phyloP scores from a whole-genome alignment of 1,284 basidiomycete genomes.

The Entoloma clypeatum region DNA sequence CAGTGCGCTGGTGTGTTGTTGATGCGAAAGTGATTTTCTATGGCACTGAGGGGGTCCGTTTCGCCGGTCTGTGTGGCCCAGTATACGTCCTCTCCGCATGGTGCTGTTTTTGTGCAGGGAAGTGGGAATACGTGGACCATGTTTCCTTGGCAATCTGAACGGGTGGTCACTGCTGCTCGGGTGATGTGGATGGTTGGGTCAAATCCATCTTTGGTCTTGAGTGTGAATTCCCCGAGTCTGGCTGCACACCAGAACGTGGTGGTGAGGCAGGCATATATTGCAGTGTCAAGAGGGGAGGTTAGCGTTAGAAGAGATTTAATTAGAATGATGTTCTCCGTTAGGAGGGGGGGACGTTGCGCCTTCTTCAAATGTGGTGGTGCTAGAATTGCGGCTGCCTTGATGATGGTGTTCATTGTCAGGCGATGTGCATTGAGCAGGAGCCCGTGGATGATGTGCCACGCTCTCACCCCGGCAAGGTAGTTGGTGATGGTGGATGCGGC shows the following conservation, averaged over 20 bases:
- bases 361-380: constrained; percentile 22
- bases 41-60: constrained; percentile 4
- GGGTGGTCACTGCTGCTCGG: constrained; percentile 10
- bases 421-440: constrained; percentile 22
- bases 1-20: not conserved
- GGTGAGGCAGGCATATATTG: constrained; percentile 31
- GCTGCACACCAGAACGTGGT: constrained; percentile 31
- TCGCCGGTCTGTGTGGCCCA: constrained; percentile 3
- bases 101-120: constrained; percentile 27
- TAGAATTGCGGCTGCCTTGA: constrained; percentile 20
- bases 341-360: constrained; percentile 23
- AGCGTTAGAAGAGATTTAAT: constrained; percentile 21
- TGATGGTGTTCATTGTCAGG: constrained; percentile 19
- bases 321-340: constrained; percentile 14
- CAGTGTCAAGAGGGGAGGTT: constrained; percentile 25
- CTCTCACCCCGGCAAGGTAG: constrained; percentile 25
- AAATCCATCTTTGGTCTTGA: constrained; percentile 24
- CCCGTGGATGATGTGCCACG: constrained; percentile 38
- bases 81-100: constrained; percentile 20
- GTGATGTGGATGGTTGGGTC: constrained; percentile 20
- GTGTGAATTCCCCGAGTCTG: constrained; percentile 33
- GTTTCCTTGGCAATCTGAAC: constrained; percentile 17
- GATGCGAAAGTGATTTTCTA: constrained; percentile 4
- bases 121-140: constrained; percentile 24
- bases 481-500: constrained; percentile 20